These are phyloP conservation scores for Penicillium sp. DNA, from an alignment of 2,329 filamentous ascomycete genomes.

Conservation along the genomic window DNA sequence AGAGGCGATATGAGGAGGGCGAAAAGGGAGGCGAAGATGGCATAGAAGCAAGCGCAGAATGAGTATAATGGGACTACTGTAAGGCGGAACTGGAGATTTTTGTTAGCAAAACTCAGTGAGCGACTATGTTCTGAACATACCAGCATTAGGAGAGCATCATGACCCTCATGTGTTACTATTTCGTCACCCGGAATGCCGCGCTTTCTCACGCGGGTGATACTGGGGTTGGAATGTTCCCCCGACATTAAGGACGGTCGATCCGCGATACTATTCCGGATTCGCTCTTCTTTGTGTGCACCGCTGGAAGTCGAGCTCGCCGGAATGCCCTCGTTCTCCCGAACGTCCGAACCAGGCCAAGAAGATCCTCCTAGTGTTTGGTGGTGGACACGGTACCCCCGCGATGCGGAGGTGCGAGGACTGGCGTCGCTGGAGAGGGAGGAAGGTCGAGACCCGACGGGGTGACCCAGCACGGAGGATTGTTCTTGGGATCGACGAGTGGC, in stretches of 20 bases:
- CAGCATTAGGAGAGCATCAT: constrained; percentile 50
- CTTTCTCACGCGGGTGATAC: constrained; percentile 29
- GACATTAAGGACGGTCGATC: constrained; percentile 40
- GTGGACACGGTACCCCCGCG: constrained; percentile 24
- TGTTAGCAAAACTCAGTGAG: constrained; percentile 11
- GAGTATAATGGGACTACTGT: constrained; percentile 58
- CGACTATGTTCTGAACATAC: constrained; percentile 27
- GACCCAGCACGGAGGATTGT: constrained; percentile 15
- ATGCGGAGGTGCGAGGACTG: constrained; percentile 26
- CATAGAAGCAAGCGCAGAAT: constrained; percentile 56
- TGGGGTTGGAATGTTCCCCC: constrained; percentile 28
- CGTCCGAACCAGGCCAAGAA: constrained; percentile 19
- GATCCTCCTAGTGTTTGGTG: constrained; percentile 15
- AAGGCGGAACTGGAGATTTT: constrained; percentile 51
- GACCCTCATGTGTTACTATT: constrained; percentile 27
- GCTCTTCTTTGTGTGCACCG: constrained; percentile 34
- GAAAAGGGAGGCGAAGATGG: constrained; percentile 53
- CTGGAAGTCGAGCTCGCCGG: constrained; percentile 30
- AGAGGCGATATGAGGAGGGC: constrained; percentile 56
- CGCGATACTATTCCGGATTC: constrained; percentile 33
- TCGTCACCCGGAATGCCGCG: constrained; percentile 29
- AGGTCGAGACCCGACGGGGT: constrained; percentile 13
- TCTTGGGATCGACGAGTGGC: constrained; percentile 23
- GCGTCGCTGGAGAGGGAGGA: constrained; percentile 18
- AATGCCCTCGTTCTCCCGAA: constrained; percentile 24